Evolutionary conservation across 805 yeast species (phyloP), one percentile per base, ranked within the genome.

Genomic region (Wickerhamiella qilinensis): DNA sequence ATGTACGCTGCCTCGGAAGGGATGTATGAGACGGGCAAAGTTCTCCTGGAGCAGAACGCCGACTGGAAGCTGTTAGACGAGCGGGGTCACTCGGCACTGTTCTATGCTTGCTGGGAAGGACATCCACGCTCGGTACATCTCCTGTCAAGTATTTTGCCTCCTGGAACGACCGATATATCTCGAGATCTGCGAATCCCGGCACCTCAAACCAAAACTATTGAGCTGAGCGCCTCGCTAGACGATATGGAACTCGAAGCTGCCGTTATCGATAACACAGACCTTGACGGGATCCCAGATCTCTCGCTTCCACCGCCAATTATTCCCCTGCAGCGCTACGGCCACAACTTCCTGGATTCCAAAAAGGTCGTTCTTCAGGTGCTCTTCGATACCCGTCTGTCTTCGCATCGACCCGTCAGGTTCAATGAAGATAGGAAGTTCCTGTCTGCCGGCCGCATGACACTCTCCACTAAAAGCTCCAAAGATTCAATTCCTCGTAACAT

Each of bases 281-380:
- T 72, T 6, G 93, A 84, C 46, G 68, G 75, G 15, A 88, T 91
- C 38, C 97, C 98, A 0, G 94, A 84, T 50, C 68, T 91, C 36
- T 73, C 85, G 18, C 65, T 91, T 41, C 98, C 98, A 1, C 98
- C 98, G 1, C 98, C 98, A 3, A 83, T 91, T 38, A 74, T 91
- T 37, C 98, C 98, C 1, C 62, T 91, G 38, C 69, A 95, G 50
- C 73, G 93, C 50, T 91, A 91, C 54, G 98, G 98, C 14, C 98
- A 91, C 58, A 91, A 84, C 56, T 91, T 85, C 62, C 61, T 91
- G 51, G 97, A 91, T 53, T 47, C 53, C 12, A 82, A 81, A 54
- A 84, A 83, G 56, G 83, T 83, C 3, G 74, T 85, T 44, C 68
- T 91, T 22, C 94, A 86, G 53, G 60, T 91, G 32, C 68, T 71